Conservation (phyloP, 768 basidiomycete genomes). For the Termitomyces sp. region DNA sequence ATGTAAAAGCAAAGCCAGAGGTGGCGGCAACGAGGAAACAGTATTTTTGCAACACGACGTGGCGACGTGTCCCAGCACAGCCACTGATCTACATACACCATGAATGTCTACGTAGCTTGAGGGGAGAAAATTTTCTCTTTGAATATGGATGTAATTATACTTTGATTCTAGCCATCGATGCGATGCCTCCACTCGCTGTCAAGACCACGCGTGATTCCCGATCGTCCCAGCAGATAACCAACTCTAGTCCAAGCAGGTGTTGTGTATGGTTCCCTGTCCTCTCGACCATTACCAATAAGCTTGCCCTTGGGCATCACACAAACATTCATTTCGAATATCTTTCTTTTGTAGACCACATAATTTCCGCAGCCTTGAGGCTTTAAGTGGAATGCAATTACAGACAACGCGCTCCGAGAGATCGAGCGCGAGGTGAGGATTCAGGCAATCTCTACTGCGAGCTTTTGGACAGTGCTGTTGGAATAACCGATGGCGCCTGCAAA, state of each 20-base stretch:
- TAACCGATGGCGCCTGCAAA: constrained; percentile 11
- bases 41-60: constrained; percentile 6
- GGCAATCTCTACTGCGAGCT: constrained; percentile 9
- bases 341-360: constrained; percentile 57
- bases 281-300: constrained; percentile 29
- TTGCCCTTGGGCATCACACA: constrained; percentile 37
- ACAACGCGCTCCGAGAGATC: constrained; percentile 45
- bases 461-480: not conserved
- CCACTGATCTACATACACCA: constrained; percentile 5
- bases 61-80: constrained; percentile 14
- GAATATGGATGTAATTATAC: not conserved
- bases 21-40: not conserved
- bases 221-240: constrained; percentile 51
- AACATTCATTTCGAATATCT: constrained; percentile 47
- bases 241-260: constrained; percentile 35
- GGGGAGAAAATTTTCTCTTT: not conserved
- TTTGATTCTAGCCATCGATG: constrained; percentile 8
- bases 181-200: no score
- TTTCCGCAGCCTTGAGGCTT: constrained; percentile 47
- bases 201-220: constrained; percentile 11
- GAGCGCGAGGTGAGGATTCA: constrained; percentile 24
- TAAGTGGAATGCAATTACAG: constrained; percentile 51
- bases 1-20: not conserved
- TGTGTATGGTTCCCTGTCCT: constrained; percentile 32
- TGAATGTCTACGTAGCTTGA: not conserved